phyloP scores from a whole-genome alignment of 106 monocot genomes.

The Triglochin maritima region DNA sequence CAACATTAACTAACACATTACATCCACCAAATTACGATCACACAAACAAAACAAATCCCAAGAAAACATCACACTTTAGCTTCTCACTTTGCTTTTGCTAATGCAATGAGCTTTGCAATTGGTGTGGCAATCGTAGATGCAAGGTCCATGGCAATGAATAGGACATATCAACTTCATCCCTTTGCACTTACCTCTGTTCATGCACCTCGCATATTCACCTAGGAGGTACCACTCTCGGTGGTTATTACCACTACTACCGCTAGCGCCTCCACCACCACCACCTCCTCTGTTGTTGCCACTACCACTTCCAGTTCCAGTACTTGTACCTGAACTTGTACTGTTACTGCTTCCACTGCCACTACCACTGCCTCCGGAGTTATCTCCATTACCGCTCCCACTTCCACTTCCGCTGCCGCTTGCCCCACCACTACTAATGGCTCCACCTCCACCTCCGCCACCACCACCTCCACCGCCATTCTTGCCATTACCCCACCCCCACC shows the following conservation, averaged over 20 bases:
- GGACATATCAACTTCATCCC: slow-evolving; percentile 73
- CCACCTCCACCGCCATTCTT: slow-evolving; percentile 5
- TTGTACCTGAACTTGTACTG: neutral
- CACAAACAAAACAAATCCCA: no score
- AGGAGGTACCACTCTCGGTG: slow-evolving; percentile 48
- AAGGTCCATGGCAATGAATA: slow-evolving; percentile 74
- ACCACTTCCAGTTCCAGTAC: neutral
- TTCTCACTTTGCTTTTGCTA: neutral
- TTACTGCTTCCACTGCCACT: neutral
- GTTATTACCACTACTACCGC: slow-evolving; percentile 19
- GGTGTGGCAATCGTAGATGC: slow-evolving; percentile 73
- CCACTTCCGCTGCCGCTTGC: slow-evolving; percentile 7
- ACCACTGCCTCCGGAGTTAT: slow-evolving; percentile 9
- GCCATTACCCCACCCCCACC: slow-evolving; percentile 10
- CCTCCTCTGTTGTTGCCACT: slow-evolving; percentile 3
- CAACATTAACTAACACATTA: no score
- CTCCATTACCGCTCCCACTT: slow-evolving; percentile 14
- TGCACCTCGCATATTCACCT: slow-evolving; percentile 85
- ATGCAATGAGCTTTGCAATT: slow-evolving; percentile 76
- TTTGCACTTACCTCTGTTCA: slow-evolving; percentile 29
- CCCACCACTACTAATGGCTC: slow-evolving; percentile 10
- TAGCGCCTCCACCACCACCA: slow-evolving; percentile 1
- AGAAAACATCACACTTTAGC: no score
- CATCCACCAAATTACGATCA: no score
- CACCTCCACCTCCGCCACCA: slow-evolving; percentile 2